These are phyloP conservation scores for Tolypocladium pustulatum DNA, from an alignment of 2,329 filamentous ascomycete species.

Conservation along the genomic window DNA sequence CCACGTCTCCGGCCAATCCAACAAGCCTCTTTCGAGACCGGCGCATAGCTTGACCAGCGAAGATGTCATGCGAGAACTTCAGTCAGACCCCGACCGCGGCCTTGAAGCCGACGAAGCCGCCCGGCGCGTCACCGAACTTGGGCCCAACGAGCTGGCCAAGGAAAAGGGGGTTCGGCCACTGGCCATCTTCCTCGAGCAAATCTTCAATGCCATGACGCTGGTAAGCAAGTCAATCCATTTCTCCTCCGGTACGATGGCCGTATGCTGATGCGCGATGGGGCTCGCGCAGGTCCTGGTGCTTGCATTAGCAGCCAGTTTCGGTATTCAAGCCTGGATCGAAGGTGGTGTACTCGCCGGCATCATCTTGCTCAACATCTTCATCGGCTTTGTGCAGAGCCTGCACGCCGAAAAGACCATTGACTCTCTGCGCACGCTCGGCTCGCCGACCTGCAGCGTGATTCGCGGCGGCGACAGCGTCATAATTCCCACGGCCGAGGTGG, in stretches of 20 bases:
- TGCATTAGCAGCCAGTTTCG: slow-evolving; percentile 47
- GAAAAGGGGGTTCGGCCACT: slow-evolving; percentile 46
- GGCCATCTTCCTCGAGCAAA: slow-evolving; percentile 54
- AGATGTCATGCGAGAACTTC: slow-evolving; percentile 43
- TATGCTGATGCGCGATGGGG: not conserved
- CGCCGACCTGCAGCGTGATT: slow-evolving; percentile 31
- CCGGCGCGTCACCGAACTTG: slow-evolving; percentile 43
- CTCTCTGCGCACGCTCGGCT: slow-evolving; percentile 31
- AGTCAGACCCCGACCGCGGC: slow-evolving; percentile 45
- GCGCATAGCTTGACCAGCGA: slow-evolving; percentile 49
- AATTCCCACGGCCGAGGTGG: slow-evolving; percentile 32
- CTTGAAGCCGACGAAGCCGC: slow-evolving; percentile 45
- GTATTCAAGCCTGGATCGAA: slow-evolving; percentile 49
- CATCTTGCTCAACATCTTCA: slow-evolving; percentile 46
- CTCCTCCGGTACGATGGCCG: not conserved
- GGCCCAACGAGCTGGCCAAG: slow-evolving; percentile 54
- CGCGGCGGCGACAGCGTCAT: slow-evolving; percentile 28
- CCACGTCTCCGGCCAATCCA: slow-evolving; percentile 29
- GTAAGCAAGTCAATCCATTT: slow-evolving; percentile 22
- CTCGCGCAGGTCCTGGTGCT: slow-evolving; percentile 35
- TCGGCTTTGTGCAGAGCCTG: slow-evolving; percentile 37
- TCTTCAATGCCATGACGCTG: slow-evolving; percentile 60
- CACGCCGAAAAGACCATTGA: slow-evolving; percentile 39
- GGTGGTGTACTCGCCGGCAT: slow-evolving; percentile 48
- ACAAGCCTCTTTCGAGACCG: slow-evolving; percentile 44